These are phyloP conservation scores for Myriosclerotinia curreyana DNA, from an alignment of 2,329 filamentous ascomycete species.

Conservation along the genomic window DNA sequence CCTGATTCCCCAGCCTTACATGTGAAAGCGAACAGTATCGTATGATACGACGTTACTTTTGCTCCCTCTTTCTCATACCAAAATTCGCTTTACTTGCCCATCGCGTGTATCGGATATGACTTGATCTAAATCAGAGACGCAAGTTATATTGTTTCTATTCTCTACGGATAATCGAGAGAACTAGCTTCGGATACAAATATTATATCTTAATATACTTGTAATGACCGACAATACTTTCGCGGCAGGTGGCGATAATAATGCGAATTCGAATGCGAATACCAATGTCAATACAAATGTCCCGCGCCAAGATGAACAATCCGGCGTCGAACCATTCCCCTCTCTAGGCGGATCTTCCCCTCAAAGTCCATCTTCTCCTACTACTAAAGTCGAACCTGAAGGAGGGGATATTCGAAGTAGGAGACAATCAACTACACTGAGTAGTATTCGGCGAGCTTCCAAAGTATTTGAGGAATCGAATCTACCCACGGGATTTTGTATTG, in stretches of 20 bases:
- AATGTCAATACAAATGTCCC: background rate
- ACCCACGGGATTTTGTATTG: conserved; percentile 49
- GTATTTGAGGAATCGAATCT: conserved; percentile 48
- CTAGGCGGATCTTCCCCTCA: conserved; percentile 11
- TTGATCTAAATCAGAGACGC: background rate
- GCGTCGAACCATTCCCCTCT: conserved; percentile 27
- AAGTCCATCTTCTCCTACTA: conserved; percentile 4
- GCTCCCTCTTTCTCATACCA: background rate
- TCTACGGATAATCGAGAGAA: background rate
- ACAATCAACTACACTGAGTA: conserved; percentile 31
- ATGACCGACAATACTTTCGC: conserved; percentile 8
- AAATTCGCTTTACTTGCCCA: background rate
- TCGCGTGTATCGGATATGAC: background rate
- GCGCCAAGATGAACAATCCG: conserved; percentile 11
- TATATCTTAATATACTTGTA: background rate
- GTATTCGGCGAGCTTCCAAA: conserved; percentile 37
- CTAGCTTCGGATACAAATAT: background rate
- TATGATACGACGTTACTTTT: conserved; percentile 2
- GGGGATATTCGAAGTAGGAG: conserved; percentile 20
- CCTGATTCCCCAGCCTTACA: background rate
- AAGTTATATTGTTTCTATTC: background rate
- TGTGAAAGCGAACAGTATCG: background rate
- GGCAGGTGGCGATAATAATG: background rate
- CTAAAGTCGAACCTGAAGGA: conserved; percentile 23
- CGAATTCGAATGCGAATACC: background rate